Evolutionary conservation across 768 basidiomycete genomes (phyloP).

Genomic region (Lentinula sp.): DNA sequence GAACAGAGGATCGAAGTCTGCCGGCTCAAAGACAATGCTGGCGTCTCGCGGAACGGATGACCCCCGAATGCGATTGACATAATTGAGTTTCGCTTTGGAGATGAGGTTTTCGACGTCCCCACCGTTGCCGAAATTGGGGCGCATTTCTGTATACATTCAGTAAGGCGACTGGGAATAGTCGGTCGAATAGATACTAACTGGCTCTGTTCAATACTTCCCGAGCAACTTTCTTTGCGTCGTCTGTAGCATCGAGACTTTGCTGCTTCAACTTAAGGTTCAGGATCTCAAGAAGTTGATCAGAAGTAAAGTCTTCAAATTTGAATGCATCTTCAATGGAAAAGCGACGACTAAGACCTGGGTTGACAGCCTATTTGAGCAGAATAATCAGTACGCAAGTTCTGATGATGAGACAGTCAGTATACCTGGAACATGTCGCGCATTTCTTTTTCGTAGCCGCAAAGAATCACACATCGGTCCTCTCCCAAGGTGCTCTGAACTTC

Average conservation of each 20-base stretch:
- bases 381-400: conserved; percentile 25
- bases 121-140: conserved; percentile 62
- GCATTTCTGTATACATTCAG: conserved; percentile 17
- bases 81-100: conserved; percentile 40
- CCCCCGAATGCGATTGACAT: conserved; percentile 29
- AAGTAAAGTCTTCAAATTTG: conserved; percentile 59
- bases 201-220: conserved; percentile 37
- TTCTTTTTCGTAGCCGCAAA: conserved; percentile 36
- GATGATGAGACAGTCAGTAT: not conserved
- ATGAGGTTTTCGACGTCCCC: conserved; percentile 62
- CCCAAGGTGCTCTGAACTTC: conserved; percentile 40
- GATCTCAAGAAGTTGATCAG: conserved; percentile 43
- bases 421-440: conserved; percentile 70
- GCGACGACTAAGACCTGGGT: conserved; percentile 54
- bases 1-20: conserved; percentile 63
- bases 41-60: conserved; percentile 17
- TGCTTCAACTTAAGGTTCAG: conserved; percentile 50
- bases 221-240: conserved; percentile 50
- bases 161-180: not conserved
- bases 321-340: conserved; percentile 68
- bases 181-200: conserved; percentile 15
- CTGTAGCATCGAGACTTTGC: conserved; percentile 53
- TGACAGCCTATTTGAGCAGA: not conserved
- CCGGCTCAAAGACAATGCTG: conserved; percentile 46
- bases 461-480: conserved; percentile 39